Evolutionary conservation across 257 asterid genomes (phyloP), one percentile per base, ranked within the genome.

Genomic region (Forsythia suspensa): DNA sequence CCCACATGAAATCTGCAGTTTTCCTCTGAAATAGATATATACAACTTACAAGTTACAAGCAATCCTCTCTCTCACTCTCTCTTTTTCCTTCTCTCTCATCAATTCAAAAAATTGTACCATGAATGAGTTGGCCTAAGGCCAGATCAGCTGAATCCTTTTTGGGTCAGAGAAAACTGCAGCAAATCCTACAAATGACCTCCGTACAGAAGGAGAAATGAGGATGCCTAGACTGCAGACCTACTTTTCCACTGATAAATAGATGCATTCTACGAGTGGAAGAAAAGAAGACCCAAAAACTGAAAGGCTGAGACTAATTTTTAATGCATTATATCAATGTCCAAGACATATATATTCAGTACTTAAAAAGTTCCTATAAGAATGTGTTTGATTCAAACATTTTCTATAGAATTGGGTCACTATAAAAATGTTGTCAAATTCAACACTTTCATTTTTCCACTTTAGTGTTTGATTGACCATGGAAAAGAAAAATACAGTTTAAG

Each of bases 181-280:
- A 43, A 70, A 81, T 71, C 84, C 82, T 70, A 80, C 55, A 70
- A 10, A 77, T 52, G 72, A 43, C 41, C 52, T 72, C 39, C 79
- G 4, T 69, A 44, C 67, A 67, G 73, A 68, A 71, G 16, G 52
- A 39, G 73, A 55, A 13, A 59, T 18, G 67, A 78, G 78, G 38
- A 75, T 61, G 80, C 84, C 72, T 86, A 73, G 91, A 82, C 89
- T 89, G 89, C 88, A 81, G 89, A 73, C 84, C 87, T 79, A n/a
- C 68, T 65, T 44, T 71, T 76, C 86, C 79, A 29, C 34, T 29
- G 34, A 29, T 29, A 29, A 0, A 29, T 29, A 29, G 34, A 29
- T 1, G 34, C 34, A 29, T 71, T 76, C 86, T 77, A 76, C 40
- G 73, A 82, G 70, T 82, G 84, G 86, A 82, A 79, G 77, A 81